Percentiles rank a stretch among this genome's conserved stretches.
Evolutionary conservation across 805 yeast genomes (phyloP).

Genomic region (Yamadazyma scolyti): DNA sequence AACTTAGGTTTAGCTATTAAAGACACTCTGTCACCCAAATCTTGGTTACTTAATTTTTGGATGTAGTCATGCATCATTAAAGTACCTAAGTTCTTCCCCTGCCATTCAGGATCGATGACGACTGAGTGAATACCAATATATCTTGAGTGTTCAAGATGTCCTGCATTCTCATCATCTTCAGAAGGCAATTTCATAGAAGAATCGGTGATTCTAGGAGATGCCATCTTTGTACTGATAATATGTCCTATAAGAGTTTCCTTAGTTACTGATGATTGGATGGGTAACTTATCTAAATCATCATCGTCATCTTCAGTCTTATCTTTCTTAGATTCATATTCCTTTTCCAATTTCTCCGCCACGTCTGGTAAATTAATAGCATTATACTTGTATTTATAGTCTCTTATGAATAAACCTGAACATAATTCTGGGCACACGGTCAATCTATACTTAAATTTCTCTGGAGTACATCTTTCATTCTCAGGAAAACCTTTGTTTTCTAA

Average conservation of each 20-base stretch:
- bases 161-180: slow-evolving; percentile 28
- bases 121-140: slow-evolving; percentile 80
- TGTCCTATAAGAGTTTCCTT: slow-evolving; percentile 75
- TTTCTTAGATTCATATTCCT: slow-evolving; percentile 18
- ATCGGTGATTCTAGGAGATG: slow-evolving; percentile 47
- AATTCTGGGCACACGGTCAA: slow-evolving; percentile 84
- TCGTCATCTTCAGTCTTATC: slow-evolving; percentile 14
- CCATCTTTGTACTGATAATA: slow-evolving; percentile 71
- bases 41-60: slow-evolving; percentile 85
- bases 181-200: slow-evolving; percentile 61
- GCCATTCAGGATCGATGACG: slow-evolving; percentile 72
- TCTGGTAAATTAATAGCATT: slow-evolving; percentile 40
- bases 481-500: slow-evolving; percentile 73
- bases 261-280: slow-evolving; percentile 46
- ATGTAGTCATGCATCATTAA: slow-evolving; percentile 82
- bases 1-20: slow-evolving; percentile 69
- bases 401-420: slow-evolving; percentile 79
- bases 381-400: slow-evolving; percentile 54
- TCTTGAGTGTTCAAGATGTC: slow-evolving; percentile 74
- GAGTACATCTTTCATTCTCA: slow-evolving; percentile 60
- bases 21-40: slow-evolving; percentile 73
- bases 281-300: slow-evolving; percentile 38
- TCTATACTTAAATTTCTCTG: slow-evolving; percentile 63
- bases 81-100: slow-evolving; percentile 79
- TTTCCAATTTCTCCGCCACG: slow-evolving; percentile 31